phyloP scores from a whole-genome alignment of 1,284 basidiomycete species.

The Albatrellus sp. region DNA sequence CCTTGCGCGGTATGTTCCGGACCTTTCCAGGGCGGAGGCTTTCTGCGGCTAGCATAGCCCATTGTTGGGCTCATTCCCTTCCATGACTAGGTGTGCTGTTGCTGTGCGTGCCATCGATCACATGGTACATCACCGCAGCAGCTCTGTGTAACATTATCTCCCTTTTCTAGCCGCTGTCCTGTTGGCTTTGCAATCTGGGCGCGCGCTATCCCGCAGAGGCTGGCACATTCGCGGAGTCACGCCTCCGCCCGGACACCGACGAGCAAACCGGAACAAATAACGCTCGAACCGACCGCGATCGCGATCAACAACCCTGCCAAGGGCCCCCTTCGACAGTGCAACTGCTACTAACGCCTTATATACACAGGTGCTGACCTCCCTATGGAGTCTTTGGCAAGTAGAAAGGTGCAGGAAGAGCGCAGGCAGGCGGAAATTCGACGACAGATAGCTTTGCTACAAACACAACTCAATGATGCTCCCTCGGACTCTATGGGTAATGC shows the following conservation, averaged over 20 bases:
- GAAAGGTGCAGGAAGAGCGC: conserved; percentile 15
- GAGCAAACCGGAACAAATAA: conserved; percentile 15
- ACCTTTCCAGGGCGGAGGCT: neutral
- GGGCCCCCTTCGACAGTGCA: neutral
- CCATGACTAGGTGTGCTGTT: too few relatives aligned
- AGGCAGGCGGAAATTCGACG: conserved; percentile 26
- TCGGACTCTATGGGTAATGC: conserved; percentile 9
- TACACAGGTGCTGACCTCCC: conserved; percentile 1
- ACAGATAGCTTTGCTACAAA: conserved; percentile 29
- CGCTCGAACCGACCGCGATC: conserved; percentile 10
- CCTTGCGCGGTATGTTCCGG: conserved; percentile 11
- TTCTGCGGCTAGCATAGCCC: neutral
- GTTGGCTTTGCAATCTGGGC: too few relatives aligned
- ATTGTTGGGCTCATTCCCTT: too few relatives aligned
- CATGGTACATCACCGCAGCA: too few relatives aligned
- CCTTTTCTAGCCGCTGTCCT: too few relatives aligned
- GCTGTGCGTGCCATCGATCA: too few relatives aligned
- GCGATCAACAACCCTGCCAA: neutral
- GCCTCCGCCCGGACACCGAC: conserved; percentile 2
- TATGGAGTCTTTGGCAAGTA: conserved; percentile 24
- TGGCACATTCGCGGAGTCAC: conserved; percentile 1
- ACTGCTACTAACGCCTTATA: conserved; percentile 6
- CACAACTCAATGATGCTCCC: conserved; percentile 25
- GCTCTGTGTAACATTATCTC: too few relatives aligned
- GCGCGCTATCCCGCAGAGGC: too few relatives aligned